These are phyloP conservation scores for Euphorbia celastroides DNA, from an alignment of 441 rosid species.

Conservation along the genomic window DNA sequence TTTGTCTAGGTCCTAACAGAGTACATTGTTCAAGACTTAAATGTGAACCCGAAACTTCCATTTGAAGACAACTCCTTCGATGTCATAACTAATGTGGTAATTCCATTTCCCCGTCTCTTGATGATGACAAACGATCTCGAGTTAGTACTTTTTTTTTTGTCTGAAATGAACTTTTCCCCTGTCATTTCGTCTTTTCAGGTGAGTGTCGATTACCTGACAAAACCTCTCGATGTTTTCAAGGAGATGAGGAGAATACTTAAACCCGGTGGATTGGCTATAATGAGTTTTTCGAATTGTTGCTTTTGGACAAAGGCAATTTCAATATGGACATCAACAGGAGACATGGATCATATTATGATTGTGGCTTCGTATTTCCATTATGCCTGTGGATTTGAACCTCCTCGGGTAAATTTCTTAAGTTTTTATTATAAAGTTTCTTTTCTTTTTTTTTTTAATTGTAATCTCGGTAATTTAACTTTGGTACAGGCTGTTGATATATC, in stretches of 20 bases:
- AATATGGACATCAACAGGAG: constrained; percentile 89
- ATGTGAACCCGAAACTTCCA: constrained; percentile 69
- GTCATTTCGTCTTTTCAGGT: constrained; percentile 51
- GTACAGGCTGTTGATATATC: constrained; percentile 86
- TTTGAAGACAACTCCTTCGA: constrained; percentile 85
- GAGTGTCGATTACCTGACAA: constrained; percentile 83
- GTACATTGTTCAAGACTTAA: constrained; percentile 79
- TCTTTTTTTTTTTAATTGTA: no score
- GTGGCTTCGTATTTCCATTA: constrained; percentile 92
- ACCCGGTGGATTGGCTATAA: constrained; percentile 79
- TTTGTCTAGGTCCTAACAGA: constrained; percentile 66
- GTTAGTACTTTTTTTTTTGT: not conserved
- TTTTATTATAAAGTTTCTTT: not conserved
- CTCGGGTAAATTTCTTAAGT: constrained; percentile 45
- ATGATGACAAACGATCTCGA: not conserved
- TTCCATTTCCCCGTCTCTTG: constrained; percentile 19
- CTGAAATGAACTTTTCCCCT: not conserved
- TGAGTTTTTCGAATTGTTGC: constrained; percentile 94
- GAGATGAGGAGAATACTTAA: constrained; percentile 79
- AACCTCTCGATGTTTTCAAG: constrained; percentile 73
- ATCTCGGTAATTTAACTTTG: no score
- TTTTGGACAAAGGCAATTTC: constrained; percentile 95
- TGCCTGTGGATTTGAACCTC: constrained; percentile 87
- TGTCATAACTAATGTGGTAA: constrained; percentile 83
- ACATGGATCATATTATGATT: constrained; percentile 77